phyloP scores from a whole-genome alignment of 78 protist species.

The Cavenderia fasciculata region DNA sequence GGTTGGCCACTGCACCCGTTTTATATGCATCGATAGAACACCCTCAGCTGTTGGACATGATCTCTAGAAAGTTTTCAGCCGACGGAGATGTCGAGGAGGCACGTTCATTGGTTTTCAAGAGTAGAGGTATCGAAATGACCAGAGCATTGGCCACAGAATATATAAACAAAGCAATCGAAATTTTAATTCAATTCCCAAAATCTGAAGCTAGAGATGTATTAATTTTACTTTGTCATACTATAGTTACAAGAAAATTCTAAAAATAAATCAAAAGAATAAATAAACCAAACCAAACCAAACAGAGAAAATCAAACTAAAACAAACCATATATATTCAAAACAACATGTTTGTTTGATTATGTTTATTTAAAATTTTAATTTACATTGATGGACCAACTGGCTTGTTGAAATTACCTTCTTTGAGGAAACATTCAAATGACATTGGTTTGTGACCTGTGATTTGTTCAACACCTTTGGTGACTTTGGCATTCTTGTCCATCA shows the following conservation, averaged over 20 bases:
- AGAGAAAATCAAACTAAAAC: too few species aligned
- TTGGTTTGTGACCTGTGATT: constrained; percentile 38
- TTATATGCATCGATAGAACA: constrained; percentile 87
- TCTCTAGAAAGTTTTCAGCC: constrained; percentile 81
- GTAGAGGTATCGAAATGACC: constrained; percentile 76
- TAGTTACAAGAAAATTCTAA: constrained; percentile 66
- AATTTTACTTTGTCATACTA: constrained; percentile 52
- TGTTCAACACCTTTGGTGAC: constrained; percentile 8
- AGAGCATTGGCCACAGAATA: constrained; percentile 70
- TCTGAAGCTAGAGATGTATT: constrained; percentile 75
- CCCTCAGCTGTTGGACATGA: constrained; percentile 83
- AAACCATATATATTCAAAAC: too few species aligned
- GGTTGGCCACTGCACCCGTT: constrained; percentile 95
- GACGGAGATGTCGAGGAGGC: constrained; percentile 87
- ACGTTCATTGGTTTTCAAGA: constrained; percentile 24
- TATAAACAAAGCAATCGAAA: constrained; percentile 53
- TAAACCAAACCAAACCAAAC: too few species aligned
- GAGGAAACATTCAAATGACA: constrained; percentile 1
- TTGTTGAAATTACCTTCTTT: too few species aligned
- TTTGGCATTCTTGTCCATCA: neutral
- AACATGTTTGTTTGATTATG: too few species aligned
- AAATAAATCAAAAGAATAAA: too few species aligned
- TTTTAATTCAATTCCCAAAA: constrained; percentile 27
- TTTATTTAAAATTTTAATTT: too few species aligned
- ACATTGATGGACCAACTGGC: too few species aligned